These are phyloP conservation scores for Syzygium aromaticum DNA, from an alignment of 345 rosid species.

Conservation along the genomic window DNA sequence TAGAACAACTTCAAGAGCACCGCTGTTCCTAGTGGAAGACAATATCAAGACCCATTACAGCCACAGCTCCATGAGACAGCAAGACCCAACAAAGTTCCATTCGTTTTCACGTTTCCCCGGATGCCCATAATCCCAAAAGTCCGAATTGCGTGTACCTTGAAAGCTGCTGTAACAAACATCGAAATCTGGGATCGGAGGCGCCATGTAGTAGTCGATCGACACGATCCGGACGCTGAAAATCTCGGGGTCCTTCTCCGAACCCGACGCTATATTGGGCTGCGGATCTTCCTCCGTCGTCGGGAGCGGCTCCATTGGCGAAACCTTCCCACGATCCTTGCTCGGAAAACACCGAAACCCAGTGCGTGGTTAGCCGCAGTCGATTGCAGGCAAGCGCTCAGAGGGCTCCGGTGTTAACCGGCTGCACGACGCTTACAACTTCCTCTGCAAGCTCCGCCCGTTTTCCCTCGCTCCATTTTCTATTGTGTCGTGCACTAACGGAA, in stretches of 20 bases:
- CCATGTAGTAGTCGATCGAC: constrained; percentile 75
- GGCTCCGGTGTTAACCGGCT: background rate
- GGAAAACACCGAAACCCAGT: background rate
- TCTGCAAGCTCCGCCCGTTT: background rate
- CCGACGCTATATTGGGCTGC: constrained; percentile 13
- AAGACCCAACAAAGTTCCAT: background rate
- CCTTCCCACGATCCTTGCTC: background rate
- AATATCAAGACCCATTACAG: background rate
- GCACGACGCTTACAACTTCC: background rate
- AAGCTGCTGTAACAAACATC: constrained; percentile 79
- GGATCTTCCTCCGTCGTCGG: constrained; percentile 32
- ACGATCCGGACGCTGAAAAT: constrained; percentile 79
- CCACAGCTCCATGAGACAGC: background rate
- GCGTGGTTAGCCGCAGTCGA: background rate
- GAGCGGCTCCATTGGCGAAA: background rate
- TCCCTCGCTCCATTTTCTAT: background rate
- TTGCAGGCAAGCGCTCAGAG: background rate
- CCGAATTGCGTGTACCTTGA: constrained; percentile 37
- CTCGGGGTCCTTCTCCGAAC: constrained; percentile 3
- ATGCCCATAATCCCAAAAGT: background rate
- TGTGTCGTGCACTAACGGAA: background rate
- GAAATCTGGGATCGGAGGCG: constrained; percentile 63
- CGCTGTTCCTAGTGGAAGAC: background rate
- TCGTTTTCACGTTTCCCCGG: background rate
- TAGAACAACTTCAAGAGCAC: background rate